These are phyloP conservation scores for Ceratocystis alfenasii DNA, from an alignment of 2,329 filamentous ascomycete species.

Conservation along the genomic window DNA sequence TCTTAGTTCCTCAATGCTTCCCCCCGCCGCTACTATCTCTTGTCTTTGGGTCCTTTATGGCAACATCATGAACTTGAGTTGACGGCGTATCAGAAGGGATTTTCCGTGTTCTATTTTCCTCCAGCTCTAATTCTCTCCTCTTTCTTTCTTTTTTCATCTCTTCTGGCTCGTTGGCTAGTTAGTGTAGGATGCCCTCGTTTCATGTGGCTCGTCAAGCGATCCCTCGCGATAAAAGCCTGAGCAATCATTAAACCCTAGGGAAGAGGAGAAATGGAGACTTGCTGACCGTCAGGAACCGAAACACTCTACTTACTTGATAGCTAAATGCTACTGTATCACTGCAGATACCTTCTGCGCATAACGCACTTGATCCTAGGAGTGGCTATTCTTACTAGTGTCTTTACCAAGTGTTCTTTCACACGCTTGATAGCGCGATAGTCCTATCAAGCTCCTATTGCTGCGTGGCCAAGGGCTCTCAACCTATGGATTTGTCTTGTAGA, in stretches of 20 bases:
- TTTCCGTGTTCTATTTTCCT: not conserved
- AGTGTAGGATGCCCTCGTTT: not conserved
- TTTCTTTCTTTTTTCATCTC: not conserved
- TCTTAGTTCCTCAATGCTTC: too few species aligned
- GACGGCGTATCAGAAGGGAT: not conserved
- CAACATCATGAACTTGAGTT: not conserved
- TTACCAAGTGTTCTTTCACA: not conserved
- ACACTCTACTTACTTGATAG: not conserved
- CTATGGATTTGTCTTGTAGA: too few species aligned
- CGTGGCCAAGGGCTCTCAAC: too few species aligned
- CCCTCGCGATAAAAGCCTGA: not conserved
- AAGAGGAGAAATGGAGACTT: not conserved
- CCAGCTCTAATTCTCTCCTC: not conserved
- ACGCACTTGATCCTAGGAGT: not conserved
- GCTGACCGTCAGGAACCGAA: not conserved
- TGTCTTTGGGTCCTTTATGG: not conserved
- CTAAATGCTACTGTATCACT: not conserved
- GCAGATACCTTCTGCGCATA: not conserved
- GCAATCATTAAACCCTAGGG: not conserved
- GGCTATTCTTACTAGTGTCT: not conserved
- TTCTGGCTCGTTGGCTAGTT: not conserved
- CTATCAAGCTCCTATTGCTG: too few species aligned
- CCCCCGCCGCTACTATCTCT: too few species aligned
- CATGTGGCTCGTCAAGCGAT: slow-evolving; percentile 10
- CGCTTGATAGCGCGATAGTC: not conserved